Evolutionary conservation across 106 monocot genomes (phyloP).

Genomic region (Amphibolis antarctica): DNA sequence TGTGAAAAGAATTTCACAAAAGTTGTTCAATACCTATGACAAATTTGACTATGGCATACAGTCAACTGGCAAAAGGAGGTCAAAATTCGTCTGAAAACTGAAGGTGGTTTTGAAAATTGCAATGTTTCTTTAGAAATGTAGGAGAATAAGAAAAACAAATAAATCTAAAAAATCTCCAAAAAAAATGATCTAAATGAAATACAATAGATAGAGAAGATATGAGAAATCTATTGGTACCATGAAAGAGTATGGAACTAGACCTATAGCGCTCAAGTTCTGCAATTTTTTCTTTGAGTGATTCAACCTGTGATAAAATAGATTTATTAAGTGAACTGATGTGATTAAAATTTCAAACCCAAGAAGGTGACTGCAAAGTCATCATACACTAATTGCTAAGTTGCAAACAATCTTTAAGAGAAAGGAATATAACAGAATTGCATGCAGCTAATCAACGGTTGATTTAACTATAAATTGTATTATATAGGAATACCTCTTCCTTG

Average conservation of each 20-base stretch:
- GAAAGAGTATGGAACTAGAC: conserved; percentile 6
- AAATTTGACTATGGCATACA: too few species aligned
- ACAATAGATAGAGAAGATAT: neutral
- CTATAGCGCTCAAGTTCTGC: conserved; percentile 29
- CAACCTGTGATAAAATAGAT: conserved; percentile 33
- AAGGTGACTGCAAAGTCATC: neutral
- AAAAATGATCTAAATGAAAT: neutral
- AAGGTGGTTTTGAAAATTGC: neutral
- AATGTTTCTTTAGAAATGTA: too few species aligned
- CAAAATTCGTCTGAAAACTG: neutral
- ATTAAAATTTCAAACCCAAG: neutral
- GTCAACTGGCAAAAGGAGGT: neutral
- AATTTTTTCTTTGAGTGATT: conserved; percentile 42
- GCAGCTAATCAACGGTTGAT: neutral
- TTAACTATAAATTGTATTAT: neutral
- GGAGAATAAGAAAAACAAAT: too few species aligned
- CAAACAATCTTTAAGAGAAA: too few species aligned
- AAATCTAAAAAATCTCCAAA: too few species aligned
- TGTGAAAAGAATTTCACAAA: too few species aligned
- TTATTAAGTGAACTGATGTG: neutral
- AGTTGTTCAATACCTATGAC: too few species aligned
- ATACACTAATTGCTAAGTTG: too few species aligned
- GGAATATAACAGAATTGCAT: neutral
- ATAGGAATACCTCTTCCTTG: conserved; percentile 47
- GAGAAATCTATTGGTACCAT: conserved; percentile 2